Base-by-base conservation (phyloP, 306 rosid genomes). In the Luffa aegyptiaca region DNA sequence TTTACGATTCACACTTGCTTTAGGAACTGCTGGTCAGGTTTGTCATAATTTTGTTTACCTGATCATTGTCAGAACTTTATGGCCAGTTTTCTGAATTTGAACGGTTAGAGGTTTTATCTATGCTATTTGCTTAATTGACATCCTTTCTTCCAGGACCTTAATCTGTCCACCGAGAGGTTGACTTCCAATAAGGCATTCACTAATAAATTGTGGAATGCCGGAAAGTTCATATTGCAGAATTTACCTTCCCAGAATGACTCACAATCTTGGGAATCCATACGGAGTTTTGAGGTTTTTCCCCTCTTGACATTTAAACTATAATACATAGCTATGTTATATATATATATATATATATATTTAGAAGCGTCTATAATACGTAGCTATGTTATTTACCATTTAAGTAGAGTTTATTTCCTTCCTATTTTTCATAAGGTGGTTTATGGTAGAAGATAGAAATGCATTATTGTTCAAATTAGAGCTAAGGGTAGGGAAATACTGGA, bases 1-100 rank as follows among this genome's bases (percentile, higher is more conserved):
- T 79, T 89, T 94, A 81, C 91, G 97, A 71, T 92, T 94, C 84
- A 91, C 98, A 65, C 88, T 94, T 85, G 89, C 98, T 76, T 83
- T 94, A 80, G 98, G 98, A 85, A 94, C 98, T 83, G 97, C 97
- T 76, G 98, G 98, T 80, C 98, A 94, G 97, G 98, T 94, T 79
- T 83, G 89, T 86, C 64, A 20, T 46, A 18, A 36, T 79, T 17
- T 63, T 44, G 6, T 72, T 72, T 26, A 48, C 42, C 26, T 5
- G 18, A 69, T 48, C 45, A 46, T 16, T 48, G 44, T 26, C 42
- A 48, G n/a, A 71, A 71, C 21, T 46, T 49, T 21, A 7, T 72
- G 7, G 16, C 42, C 58, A 49, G 44, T 33, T 36, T 31, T 59
- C 57, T 73, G 21, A 74, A 31, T 73, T 49, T 31, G 36, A 74